Conservation (phyloP, 2,329 filamentous ascomycete genomes). For the Zasmidium angulare region DNA sequence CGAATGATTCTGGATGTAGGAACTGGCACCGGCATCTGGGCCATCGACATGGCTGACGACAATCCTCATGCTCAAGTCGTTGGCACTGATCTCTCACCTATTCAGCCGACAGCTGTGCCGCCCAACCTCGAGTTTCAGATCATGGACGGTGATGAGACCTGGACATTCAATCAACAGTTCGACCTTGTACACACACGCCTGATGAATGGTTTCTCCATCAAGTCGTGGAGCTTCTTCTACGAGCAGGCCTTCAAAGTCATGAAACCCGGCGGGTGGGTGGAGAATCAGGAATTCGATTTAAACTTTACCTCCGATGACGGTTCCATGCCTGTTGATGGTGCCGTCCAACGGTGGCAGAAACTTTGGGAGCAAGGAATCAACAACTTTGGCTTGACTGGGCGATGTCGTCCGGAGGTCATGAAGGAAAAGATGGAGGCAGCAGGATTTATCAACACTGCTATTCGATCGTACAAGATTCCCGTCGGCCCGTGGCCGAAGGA, state of each 20-base stretch:
- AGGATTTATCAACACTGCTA: conserved; percentile 35
- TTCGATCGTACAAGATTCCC: conserved; percentile 31
- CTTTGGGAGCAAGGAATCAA: conserved; percentile 27
- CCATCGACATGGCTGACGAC: conserved; percentile 37
- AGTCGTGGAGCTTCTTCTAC: conserved; percentile 30
- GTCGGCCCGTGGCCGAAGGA: conserved; percentile 32
- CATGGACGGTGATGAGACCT: conserved; percentile 22
- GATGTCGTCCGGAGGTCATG: conserved; percentile 31
- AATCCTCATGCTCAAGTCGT: conserved; percentile 27
- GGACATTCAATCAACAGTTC: conserved; percentile 28
- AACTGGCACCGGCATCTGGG: conserved; percentile 43
- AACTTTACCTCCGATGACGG: conserved; percentile 29
- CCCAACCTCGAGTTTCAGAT: conserved; percentile 24
- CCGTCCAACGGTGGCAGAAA: conserved; percentile 21
- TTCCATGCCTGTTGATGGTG: conserved; percentile 15
- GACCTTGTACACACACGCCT: conserved; percentile 33
- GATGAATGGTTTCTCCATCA: conserved; percentile 32
- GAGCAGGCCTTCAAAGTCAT: conserved; percentile 26
- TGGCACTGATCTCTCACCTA: conserved; percentile 31
- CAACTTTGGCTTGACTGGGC: conserved; percentile 24
- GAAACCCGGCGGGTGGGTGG: conserved; percentile 40
- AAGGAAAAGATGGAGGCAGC: conserved; percentile 36
- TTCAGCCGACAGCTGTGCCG: conserved; percentile 28
- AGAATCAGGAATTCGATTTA: conserved; percentile 40
- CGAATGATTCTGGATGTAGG: conserved; percentile 50